Conservation (phyloP, 371 early-diverging fungal species). For the Apophysomyces elegans region DNA sequence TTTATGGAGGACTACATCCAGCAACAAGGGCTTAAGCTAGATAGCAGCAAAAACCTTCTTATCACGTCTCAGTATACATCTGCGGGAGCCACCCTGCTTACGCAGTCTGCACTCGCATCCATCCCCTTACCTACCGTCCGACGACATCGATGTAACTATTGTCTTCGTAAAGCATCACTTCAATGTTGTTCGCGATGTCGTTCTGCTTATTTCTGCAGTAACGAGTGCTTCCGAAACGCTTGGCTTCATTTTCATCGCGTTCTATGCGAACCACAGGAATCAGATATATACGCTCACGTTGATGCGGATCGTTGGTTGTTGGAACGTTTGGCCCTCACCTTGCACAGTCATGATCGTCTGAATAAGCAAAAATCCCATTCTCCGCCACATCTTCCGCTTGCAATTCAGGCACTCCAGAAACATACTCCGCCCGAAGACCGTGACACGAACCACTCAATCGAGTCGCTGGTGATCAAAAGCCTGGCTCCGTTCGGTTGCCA, state of each 20-base stretch:
- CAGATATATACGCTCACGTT: conserved; percentile 42
- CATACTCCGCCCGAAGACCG: conserved; percentile 14
- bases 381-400: conserved; percentile 39
- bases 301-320: conserved; percentile 51
- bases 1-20: neutral
- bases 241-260: conserved; percentile 52
- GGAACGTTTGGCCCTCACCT: conserved; percentile 45
- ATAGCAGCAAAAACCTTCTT: conserved; percentile 5
- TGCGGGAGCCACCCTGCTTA: conserved; percentile 33
- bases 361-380: conserved; percentile 55
- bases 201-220: conserved; percentile 54
- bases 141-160: conserved; percentile 48
- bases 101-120: conserved; percentile 38
- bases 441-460: conserved; percentile 5
- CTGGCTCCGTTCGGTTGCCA: conserved; percentile 32
- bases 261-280: conserved; percentile 42
- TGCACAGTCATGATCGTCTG: conserved; percentile 52
- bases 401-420: conserved; percentile 41
- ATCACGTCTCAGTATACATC: conserved; percentile 10
- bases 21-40: neutral
- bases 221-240: conserved; percentile 50
- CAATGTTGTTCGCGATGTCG: conserved; percentile 54
- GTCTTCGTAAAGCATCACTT: conserved; percentile 39
- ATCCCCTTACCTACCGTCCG: conserved; percentile 48
- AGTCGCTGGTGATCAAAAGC: conserved; percentile 18